Evolutionary conservation across 2,329 filamentous ascomycete genomes (phyloP), one percentile per base, ranked within the genome.

Genomic region (Stemphylium beticola): DNA sequence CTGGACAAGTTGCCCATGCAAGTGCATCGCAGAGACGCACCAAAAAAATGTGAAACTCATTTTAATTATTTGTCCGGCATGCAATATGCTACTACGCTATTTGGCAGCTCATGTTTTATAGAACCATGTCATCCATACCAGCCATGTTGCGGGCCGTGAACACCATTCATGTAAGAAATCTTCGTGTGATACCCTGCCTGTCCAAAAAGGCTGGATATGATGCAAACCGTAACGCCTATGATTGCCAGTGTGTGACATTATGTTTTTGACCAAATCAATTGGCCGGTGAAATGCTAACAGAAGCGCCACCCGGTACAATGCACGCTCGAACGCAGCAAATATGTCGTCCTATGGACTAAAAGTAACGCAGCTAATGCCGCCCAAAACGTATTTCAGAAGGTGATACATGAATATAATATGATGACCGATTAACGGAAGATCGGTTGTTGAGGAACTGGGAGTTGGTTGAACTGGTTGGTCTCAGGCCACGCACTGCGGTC

Each of bases 401-500:
- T 46, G 44, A 43, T 61, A 55, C 57, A 55, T 46, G 36, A 63
- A 58, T 47, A 51, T 37, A 56, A 57, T 42, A 38, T 32, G 22
- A 32, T 32, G 26, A 39, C 51, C 49, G 34, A 52, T 45, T 67
- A 73, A 22, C 71, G 65, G 58, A 74, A 75, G 17, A 72, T 61
- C 9, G 73, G 73, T 47, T 75, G 74, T 50, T 74, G 72, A 15
- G 74, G 70, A 37, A 71, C 55, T 5, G 74, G 74, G 22, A 75
- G 63, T 41, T 76, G 74, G 49, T 76, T 75, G 61, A 70, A 74
- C 36, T 76, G 74, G 42, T 76, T 70, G 4, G 64, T 60, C 49
- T 74, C 67, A 4, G 74, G 67, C 75, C 74, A 76, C 15, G 72
- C 69, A 24, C 70, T 71, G 20, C 72, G 67, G 48, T 77, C 69